These are phyloP conservation scores for Stemphylium vesicarium DNA, from an alignment of 2,329 filamentous ascomycete species.

Conservation along the genomic window DNA sequence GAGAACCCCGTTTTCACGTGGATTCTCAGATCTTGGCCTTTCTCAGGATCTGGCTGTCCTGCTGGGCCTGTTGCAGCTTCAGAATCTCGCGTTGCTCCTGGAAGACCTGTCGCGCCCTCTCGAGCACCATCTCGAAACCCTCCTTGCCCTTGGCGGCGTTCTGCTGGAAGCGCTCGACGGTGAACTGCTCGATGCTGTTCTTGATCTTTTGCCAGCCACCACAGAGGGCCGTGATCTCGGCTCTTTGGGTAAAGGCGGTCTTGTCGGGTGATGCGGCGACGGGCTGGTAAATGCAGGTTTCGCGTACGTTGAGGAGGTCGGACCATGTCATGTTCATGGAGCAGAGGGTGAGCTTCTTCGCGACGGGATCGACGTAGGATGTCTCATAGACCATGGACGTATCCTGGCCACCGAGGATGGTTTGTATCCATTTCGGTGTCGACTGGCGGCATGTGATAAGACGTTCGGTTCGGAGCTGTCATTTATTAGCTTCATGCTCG, in stretches of 20 bases:
- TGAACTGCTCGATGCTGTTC: constrained; percentile 92
- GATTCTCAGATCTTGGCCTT: constrained; percentile 39
- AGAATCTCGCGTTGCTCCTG: constrained; percentile 80
- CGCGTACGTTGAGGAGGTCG: constrained; percentile 88
- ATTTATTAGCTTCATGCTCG: constrained; percentile 18
- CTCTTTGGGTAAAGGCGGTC: constrained; percentile 87
- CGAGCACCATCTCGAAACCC: constrained; percentile 92
- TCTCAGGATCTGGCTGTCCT: constrained; percentile 40
- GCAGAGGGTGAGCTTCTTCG: constrained; percentile 93
- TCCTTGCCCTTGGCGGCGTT: constrained; percentile 90
- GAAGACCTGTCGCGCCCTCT: constrained; percentile 91
- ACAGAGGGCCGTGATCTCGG: constrained; percentile 90
- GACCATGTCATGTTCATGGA: constrained; percentile 93
- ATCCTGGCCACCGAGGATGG: constrained; percentile 78
- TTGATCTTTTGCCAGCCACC: constrained; percentile 97
- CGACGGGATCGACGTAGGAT: constrained; percentile 85
- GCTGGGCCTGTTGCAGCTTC: constrained; percentile 55
- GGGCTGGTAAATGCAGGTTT: constrained; percentile 88
- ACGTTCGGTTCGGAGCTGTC: constrained; percentile 72
- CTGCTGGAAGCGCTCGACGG: constrained; percentile 86
- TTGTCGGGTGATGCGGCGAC: constrained; percentile 55
- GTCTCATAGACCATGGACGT: constrained; percentile 93
- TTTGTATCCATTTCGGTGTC: constrained; percentile 81
- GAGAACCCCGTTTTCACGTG: not conserved
- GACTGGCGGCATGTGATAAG: constrained; percentile 68